A percentile compares a stretch with the other conserved stretches of the same genome.
Evolutionary conservation across 768 basidiomycete genomes (phyloP).

Genomic region (Fomitopsis serialis): DNA sequence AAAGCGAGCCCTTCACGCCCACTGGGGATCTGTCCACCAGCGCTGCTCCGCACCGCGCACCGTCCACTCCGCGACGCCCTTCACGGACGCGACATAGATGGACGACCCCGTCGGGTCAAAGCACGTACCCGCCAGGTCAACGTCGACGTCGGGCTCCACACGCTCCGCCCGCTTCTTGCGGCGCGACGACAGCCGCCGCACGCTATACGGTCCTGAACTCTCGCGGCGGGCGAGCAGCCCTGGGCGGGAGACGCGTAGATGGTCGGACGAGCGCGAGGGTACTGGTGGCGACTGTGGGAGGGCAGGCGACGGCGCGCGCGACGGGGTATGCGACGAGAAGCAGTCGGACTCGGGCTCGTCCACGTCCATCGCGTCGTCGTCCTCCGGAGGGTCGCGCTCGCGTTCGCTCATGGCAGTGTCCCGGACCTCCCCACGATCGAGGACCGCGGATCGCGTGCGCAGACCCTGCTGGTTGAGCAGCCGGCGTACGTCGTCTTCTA

Average conservation of each 20-base stretch:
- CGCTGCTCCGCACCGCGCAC: slow-evolving; percentile 66
- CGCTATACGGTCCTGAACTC: slow-evolving; percentile 17
- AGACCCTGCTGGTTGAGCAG: slow-evolving; percentile 47
- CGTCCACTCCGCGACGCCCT: slow-evolving; percentile 72
- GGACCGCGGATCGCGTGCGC: slow-evolving; percentile 20
- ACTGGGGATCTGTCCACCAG: slow-evolving; percentile 57
- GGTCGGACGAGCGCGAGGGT: slow-evolving; percentile 12
- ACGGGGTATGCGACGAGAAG: slow-evolving; percentile 42
- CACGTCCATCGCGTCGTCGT: slow-evolving; percentile 41
- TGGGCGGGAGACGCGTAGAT: slow-evolving; percentile 13
- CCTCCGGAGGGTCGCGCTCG: slow-evolving; percentile 24
- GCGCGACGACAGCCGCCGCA: slow-evolving; percentile 10
- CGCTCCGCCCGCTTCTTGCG: slow-evolving; percentile 2
- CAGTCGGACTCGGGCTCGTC: slow-evolving; percentile 49
- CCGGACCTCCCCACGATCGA: slow-evolving; percentile 6
- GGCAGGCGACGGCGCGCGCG: slow-evolving; percentile 38
- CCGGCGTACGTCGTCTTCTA: slow-evolving; percentile 54
- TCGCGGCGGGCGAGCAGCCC: slow-evolving; percentile 18
- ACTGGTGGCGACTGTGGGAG: slow-evolving; percentile 6
- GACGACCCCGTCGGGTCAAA: slow-evolving; percentile 67
- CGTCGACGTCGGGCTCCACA: slow-evolving; percentile 26
- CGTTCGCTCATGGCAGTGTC: slow-evolving; percentile 12
- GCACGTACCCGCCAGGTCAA: slow-evolving; percentile 65
- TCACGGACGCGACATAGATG: slow-evolving; percentile 62
- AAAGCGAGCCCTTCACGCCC: slow-evolving; percentile 29